Conservation (phyloP, 2,329 filamentous ascomycete species). For the Neonectria ditissima region DNA sequence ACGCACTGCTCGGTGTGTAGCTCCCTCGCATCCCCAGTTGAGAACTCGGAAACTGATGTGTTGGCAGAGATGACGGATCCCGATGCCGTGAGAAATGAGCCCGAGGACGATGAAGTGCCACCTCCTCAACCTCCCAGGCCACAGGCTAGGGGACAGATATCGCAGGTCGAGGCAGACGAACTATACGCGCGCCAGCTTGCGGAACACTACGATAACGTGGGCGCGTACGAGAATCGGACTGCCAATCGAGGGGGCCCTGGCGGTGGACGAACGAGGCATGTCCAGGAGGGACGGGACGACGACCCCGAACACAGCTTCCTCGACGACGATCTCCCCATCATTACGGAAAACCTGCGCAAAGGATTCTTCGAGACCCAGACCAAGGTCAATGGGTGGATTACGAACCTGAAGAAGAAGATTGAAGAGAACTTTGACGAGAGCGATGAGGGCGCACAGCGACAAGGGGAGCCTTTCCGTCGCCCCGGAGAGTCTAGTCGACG, state of each 20-base stretch:
- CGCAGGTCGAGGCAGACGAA: conserved; percentile 91
- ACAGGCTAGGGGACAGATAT: conserved; percentile 70
- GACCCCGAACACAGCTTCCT: conserved; percentile 90
- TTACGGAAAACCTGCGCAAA: conserved; percentile 92
- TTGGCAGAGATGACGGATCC: conserved; percentile 81
- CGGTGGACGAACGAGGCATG: conserved; percentile 52
- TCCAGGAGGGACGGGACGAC: conserved; percentile 58
- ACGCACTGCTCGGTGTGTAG: conserved; percentile 82
- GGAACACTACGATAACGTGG: conserved; percentile 82
- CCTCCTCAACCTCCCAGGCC: conserved; percentile 88
- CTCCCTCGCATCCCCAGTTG: neutral
- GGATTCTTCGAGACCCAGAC: conserved; percentile 95
- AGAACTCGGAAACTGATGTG: conserved; percentile 27
- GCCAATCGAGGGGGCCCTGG: conserved; percentile 54
- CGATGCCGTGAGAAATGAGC: conserved; percentile 69
- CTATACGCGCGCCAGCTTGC: conserved; percentile 92
- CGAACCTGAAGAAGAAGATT: conserved; percentile 89
- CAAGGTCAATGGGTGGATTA: conserved; percentile 94
- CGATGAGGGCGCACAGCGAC: conserved; percentile 56
- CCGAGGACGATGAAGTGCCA: conserved; percentile 65
- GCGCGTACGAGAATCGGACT: conserved; percentile 68
- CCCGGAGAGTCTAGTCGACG: conserved; percentile 73
- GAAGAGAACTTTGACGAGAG: conserved; percentile 87
- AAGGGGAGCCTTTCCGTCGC: conserved; percentile 56
- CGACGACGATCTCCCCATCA: conserved; percentile 94